Evolutionary conservation across 2,329 filamentous ascomycete genomes (phyloP).

Genomic region (Ophiostoma triangulosporum): DNA sequence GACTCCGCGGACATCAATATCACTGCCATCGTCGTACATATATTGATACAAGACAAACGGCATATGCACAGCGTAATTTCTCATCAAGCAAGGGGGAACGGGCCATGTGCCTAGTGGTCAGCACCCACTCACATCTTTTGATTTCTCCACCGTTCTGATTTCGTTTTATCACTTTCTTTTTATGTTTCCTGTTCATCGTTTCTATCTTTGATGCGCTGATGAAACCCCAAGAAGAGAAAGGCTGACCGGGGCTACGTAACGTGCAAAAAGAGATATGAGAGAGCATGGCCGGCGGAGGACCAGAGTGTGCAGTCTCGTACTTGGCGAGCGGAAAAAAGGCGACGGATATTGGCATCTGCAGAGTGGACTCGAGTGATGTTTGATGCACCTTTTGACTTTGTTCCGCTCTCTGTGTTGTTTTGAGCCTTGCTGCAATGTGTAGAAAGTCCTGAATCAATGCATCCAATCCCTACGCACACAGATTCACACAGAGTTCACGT

Average conservation of each 20-base stretch:
- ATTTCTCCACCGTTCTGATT: background rate
- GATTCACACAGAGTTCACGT: no score
- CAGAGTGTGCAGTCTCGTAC: no score
- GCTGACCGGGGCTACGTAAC: background rate
- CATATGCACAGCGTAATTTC: background rate
- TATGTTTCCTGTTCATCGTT: background rate
- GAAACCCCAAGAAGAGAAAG: background rate
- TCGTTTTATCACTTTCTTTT: background rate
- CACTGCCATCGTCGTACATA: background rate
- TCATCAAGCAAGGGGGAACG: background rate
- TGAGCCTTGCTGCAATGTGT: background rate
- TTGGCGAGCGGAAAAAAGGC: no score
- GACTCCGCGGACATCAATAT: no score
- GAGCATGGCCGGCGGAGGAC: background rate
- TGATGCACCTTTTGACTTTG: background rate
- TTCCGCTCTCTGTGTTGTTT: background rate
- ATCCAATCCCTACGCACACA: background rate
- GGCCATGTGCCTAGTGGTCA: slow-evolving; percentile 1
- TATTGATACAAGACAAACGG: background rate
- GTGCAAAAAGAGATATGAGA: background rate
- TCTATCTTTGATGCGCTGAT: background rate
- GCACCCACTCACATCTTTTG: background rate
- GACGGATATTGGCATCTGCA: background rate
- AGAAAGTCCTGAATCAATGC: background rate
- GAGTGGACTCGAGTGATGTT: background rate